These are phyloP conservation scores for Heliamphora pulchella DNA, from an alignment of 179 eudicot genomes.

Conservation along the genomic window DNA sequence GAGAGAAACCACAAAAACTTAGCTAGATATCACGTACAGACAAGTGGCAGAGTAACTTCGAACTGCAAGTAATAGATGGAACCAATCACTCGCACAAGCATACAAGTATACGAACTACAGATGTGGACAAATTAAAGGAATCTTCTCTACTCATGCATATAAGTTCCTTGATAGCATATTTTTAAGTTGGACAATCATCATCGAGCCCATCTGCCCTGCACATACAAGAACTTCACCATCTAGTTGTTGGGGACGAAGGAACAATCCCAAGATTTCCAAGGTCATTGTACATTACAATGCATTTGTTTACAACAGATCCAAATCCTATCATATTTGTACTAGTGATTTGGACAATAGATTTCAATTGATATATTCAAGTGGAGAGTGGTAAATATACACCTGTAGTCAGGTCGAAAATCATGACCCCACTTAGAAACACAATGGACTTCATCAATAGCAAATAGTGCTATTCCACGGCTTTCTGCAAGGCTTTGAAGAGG, in stretches of 20 bases:
- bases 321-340: background rate
- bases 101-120: background rate
- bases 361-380: background rate
- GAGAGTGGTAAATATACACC: slow-evolving; percentile 35
- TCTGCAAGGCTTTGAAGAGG: slow-evolving; percentile 84
- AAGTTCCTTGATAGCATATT: too few species aligned
- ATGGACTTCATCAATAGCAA: slow-evolving; percentile 94
- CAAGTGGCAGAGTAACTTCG: background rate
- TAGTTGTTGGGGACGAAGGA: background rate
- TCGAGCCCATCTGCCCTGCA: background rate
- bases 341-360: background rate
- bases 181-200: slow-evolving; percentile 8
- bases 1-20: background rate
- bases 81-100: background rate
- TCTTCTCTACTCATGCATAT: too few species aligned
- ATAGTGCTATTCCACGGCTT: slow-evolving; percentile 75
- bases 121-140: background rate
- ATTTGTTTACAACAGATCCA: slow-evolving; percentile 13
- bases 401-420: slow-evolving; percentile 95
- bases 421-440: slow-evolving; percentile 99
- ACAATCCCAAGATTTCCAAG: background rate
- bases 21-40: background rate
- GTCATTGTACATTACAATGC: background rate
- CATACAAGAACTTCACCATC: background rate
- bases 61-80: background rate